These are phyloP conservation scores for Zoysia matrella DNA, from an alignment of 202 grass and related monocot genomes.

Conservation along the genomic window DNA sequence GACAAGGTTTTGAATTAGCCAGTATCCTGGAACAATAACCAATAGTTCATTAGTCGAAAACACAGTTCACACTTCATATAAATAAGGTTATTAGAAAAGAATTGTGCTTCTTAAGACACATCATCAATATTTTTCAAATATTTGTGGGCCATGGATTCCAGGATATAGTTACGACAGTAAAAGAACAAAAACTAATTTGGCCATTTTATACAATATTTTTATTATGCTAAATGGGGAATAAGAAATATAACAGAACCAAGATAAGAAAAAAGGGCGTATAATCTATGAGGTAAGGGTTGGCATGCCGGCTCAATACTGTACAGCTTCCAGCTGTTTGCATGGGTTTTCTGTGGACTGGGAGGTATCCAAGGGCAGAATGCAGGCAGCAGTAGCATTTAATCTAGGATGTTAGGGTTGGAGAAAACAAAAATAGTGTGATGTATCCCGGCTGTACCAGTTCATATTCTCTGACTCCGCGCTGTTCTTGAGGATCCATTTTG, in stretches of 20 bases:
- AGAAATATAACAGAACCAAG: no score
- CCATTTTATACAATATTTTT: no score
- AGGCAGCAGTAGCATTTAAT: not conserved
- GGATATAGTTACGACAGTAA: not conserved
- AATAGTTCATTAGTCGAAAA: slow-evolving; percentile 28
- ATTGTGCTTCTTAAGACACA: slow-evolving; percentile 14
- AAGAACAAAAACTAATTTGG: no score
- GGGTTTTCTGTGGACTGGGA: not conserved
- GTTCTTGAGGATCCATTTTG: slow-evolving; percentile 99
- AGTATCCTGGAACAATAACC: slow-evolving; percentile 81
- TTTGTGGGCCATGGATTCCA: not conserved
- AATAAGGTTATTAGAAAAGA: slow-evolving; percentile 2
- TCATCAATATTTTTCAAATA: slow-evolving; percentile 11
- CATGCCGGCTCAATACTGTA: not conserved
- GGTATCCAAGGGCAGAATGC: not conserved
- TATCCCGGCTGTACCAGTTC: slow-evolving; percentile 79
- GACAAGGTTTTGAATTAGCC: slow-evolving; percentile 99
- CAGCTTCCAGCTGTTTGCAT: not conserved
- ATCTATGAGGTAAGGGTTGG: not conserved
- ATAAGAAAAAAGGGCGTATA: not conserved
- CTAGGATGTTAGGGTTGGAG: not conserved
- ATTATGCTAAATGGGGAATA: no score
- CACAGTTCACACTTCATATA: slow-evolving; percentile 2
- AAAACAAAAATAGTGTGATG: slow-evolving; percentile 4
- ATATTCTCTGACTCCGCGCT: slow-evolving; percentile 98